A percentile compares a stretch with the other conserved stretches of the same genome.
Conservation (phyloP, 2,329 filamentous ascomycete genomes). For the Pleoardoris graminearum region DNA sequence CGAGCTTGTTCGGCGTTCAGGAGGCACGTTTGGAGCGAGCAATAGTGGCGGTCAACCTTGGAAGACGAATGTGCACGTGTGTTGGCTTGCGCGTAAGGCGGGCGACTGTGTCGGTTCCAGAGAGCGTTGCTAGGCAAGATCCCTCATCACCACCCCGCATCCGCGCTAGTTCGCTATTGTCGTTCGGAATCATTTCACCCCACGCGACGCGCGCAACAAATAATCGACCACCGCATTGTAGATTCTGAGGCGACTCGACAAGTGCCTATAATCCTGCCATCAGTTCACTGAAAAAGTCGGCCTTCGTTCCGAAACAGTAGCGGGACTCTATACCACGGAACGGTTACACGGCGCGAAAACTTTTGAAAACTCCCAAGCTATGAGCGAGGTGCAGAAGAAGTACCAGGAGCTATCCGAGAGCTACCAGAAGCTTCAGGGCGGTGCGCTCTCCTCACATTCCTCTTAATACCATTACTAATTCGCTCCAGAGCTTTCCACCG, state of each 20-base stretch:
- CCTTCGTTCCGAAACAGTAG: not conserved
- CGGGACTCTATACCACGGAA: not conserved
- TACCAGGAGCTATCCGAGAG: conserved; percentile 85
- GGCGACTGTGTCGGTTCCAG: not conserved
- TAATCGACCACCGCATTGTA: no score
- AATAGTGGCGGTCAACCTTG: not conserved
- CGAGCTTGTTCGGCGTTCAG: no score
- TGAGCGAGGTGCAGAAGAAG: conserved; percentile 68
- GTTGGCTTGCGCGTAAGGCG: not conserved
- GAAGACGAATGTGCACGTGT: not conserved
- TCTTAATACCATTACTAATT: conserved; percentile 17
- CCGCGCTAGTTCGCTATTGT: conserved; percentile 3
- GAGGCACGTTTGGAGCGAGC: not conserved
- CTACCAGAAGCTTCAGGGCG: conserved; percentile 83
- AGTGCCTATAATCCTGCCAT: not conserved
- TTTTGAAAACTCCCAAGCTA: conserved; percentile 14
- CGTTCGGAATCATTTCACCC: not conserved
- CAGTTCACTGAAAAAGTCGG: no score
- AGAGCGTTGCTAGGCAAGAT: conserved; percentile 14
- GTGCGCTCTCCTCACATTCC: conserved; percentile 49
- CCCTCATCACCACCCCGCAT: conserved; percentile 10
- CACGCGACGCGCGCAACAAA: not conserved
- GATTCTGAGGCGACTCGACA: not conserved
- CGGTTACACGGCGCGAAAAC: no score
- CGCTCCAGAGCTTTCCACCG: conserved; percentile 72